Percentiles rank a stretch among this genome's conserved stretches.
These are phyloP conservation scores for Vitis hybrid DNA, from an alignment of 177 flowering plant genomes.

Conservation along the genomic window DNA sequence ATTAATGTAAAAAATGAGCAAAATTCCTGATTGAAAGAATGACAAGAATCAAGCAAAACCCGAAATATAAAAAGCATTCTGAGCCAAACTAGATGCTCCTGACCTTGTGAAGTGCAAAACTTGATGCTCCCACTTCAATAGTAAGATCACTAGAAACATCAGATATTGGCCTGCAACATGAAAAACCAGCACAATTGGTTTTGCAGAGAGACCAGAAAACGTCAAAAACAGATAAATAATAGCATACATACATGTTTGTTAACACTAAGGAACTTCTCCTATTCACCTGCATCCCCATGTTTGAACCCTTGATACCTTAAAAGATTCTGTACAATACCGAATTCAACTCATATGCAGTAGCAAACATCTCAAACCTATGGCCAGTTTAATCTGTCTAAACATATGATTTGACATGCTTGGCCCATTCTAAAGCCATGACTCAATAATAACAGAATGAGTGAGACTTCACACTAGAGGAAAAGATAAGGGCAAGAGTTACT, in stretches of 20 bases:
- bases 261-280: slow-evolving; percentile 13
- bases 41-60: neutral
- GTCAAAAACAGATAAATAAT: neutral
- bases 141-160: slow-evolving; percentile 96
- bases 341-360: slow-evolving; percentile 4
- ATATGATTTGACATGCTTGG: slow-evolving; percentile 16
- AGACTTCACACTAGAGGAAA: neutral
- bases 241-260: slow-evolving; percentile 21
- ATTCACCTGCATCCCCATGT: slow-evolving; percentile 6
- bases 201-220: slow-evolving; percentile 3
- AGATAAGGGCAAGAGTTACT: neutral
- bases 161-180: slow-evolving; percentile 85
- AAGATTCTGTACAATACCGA: neutral
- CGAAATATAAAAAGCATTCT: neutral
- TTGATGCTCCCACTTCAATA: slow-evolving; percentile 72
- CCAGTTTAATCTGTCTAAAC: slow-evolving; percentile 16
- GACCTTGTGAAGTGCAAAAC: slow-evolving; percentile 91
- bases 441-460: slow-evolving; percentile 16
- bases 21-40: neutral
- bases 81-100: neutral
- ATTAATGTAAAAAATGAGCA: neutral
- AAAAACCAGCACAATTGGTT: neutral
- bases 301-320: slow-evolving; percentile 6
- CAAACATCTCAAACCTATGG: slow-evolving; percentile 5
- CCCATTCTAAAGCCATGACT: slow-evolving; percentile 11